Conservation (phyloP, 2,329 filamentous ascomycete genomes). For the Aspergillus ruber region DNA sequence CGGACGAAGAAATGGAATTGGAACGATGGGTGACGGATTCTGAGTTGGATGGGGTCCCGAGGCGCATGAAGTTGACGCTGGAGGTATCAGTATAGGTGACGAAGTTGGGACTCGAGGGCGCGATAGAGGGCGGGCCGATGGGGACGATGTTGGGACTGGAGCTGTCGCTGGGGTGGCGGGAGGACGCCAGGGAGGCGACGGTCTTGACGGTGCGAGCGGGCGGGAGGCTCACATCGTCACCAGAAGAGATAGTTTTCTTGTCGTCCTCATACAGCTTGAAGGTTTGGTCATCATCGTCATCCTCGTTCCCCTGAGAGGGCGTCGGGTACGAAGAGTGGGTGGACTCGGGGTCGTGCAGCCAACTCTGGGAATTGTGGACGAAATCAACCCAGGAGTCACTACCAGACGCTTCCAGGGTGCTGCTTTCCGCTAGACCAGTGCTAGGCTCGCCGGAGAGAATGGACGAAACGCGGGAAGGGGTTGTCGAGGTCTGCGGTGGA, state of each 20-base stretch:
- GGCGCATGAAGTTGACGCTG: conserved; percentile 31
- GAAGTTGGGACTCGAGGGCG: conserved; percentile 36
- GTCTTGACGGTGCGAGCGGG: conserved; percentile 32
- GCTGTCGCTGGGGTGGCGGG: conserved; percentile 18
- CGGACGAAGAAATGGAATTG: conserved; percentile 36
- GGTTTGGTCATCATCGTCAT: background rate
- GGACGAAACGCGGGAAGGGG: background rate
- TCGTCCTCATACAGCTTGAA: background rate
- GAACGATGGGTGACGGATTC: conserved; percentile 27
- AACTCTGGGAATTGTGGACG: conserved; percentile 29
- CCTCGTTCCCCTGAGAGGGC: conserved; percentile 8
- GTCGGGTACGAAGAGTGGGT: conserved; percentile 32
- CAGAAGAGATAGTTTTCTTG: conserved; percentile 20
- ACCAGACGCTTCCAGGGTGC: conserved; percentile 20
- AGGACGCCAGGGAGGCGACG: conserved; percentile 26
- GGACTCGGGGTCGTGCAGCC: conserved; percentile 33
- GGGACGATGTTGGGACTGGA: conserved; percentile 33
- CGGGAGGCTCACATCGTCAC: conserved; percentile 29
- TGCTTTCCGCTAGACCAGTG: conserved; percentile 17
- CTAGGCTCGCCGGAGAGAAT: background rate
- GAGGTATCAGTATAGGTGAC: conserved; percentile 31
- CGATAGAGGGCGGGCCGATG: conserved; percentile 33
- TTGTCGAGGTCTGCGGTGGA: conserved; percentile 2
- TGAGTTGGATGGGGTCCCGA: conserved; percentile 25
- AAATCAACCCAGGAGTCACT: conserved; percentile 31